These are phyloP conservation scores for Naegleria lovaniensis DNA, from an alignment of 208 protist species.

Conservation along the genomic window DNA sequence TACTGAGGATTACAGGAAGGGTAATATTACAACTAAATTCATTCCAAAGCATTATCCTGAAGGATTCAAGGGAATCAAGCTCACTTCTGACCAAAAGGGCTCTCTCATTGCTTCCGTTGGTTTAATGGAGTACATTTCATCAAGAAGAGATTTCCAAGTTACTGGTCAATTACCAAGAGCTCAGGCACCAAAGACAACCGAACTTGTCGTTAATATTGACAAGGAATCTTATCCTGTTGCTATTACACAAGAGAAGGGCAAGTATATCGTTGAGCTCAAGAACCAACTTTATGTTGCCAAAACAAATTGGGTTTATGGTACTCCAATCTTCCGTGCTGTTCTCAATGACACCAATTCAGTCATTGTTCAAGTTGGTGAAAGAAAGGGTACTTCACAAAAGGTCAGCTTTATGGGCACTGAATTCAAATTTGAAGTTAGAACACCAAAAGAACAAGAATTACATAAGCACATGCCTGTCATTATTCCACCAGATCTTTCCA, in stretches of 20 bases:
- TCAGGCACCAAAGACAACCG: constrained; percentile 8
- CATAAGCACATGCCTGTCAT: constrained; percentile 46
- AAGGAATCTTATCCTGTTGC: constrained; percentile 12
- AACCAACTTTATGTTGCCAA: neutral
- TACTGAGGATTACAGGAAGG: constrained; percentile 50
- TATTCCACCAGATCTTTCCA: constrained; percentile 42
- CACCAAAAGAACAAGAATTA: constrained; percentile 41
- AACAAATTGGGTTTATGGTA: neutral
- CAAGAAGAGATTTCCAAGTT: neutral
- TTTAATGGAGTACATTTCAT: constrained; percentile 36
- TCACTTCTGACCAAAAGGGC: constrained; percentile 37
- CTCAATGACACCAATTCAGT: neutral
- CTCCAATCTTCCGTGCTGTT: neutral
- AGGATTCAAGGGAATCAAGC: constrained; percentile 60
- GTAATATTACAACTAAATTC: constrained; percentile 69
- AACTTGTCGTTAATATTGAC: constrained; percentile 31
- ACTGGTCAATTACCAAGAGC: neutral
- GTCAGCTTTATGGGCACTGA: constrained; percentile 45
- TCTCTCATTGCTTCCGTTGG: constrained; percentile 43
- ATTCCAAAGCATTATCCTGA: constrained; percentile 67
- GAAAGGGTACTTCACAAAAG: constrained; percentile 1
- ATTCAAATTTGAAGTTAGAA: constrained; percentile 51
- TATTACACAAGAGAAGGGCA: neutral
- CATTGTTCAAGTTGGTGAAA: constrained; percentile 23
- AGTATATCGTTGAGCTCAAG: constrained; percentile 26